Evolutionary conservation across 2,329 filamentous ascomycete genomes (phyloP), one percentile per base, ranked within the genome.

Genomic region (Beauveria varroae): DNA sequence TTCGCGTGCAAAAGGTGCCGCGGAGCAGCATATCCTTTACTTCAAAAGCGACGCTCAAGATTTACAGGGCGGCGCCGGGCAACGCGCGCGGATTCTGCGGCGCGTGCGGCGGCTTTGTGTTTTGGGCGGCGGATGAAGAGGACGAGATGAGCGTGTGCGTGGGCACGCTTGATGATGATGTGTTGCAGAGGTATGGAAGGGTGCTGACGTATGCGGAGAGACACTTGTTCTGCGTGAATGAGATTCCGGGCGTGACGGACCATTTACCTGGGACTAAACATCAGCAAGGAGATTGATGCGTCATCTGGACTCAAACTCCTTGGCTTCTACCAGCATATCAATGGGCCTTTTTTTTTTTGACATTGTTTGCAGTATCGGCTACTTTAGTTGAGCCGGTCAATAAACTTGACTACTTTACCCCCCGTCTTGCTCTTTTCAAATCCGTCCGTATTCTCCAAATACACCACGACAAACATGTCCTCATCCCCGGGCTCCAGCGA

Each of bases 241-340:
- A 78, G 68, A 78, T 84, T 41, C 68, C 70, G 22, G 81, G 79
- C 1, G 75, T 81, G 51, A 82, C 79, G 16, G 78, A 82, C 63
- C 68, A 70, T 47, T 65, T 78, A 52, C 65, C 64, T 46, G 69
- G 72, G 30, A 64, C 64, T 7, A 69, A 64, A 51, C 69, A 64
- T 63, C 66, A 64, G 61, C 51, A 49, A 34, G 64, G 68, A 37
- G 34, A 62, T 9, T 63, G 67, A 24, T 28, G 34, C 10, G 28
- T 10, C 0, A 30, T 30, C 9, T 30, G 28, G 8, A 3, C 28
- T 10, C 9, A 30, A 30, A 3, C 9, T 10, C 28, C 1, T 30
- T 30, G 2, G 28, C 3, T 9, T 30, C 26, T 30, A 30, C 28
- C 1, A 30, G 28, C 28, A 30, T 10, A 30, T 30, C 30, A 30